Percentiles rank a stretch among this genome's conserved stretches.
Evolutionary conservation across 208 protist genomes (phyloP).

Genomic region (Dictyostelium gargantuum): DNA sequence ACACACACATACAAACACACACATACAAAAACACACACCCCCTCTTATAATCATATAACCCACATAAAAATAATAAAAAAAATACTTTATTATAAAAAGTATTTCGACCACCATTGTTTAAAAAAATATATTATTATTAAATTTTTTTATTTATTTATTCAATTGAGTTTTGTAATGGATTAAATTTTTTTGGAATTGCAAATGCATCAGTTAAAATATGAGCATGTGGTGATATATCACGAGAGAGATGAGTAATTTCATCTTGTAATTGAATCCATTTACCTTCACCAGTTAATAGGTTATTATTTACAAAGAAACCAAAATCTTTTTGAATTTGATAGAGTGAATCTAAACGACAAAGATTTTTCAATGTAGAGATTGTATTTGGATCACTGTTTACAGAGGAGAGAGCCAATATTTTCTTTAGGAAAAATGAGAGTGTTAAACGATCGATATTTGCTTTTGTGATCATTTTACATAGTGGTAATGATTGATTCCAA

Average conservation of each 20-base stretch:
- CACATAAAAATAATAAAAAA: too few species aligned
- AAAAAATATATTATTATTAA: background rate
- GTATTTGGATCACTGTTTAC: background rate
- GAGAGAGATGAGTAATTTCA: slow-evolving; percentile 13
- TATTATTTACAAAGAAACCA: background rate
- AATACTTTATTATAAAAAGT: too few species aligned
- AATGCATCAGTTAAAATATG: slow-evolving; percentile 11
- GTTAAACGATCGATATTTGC: slow-evolving; percentile 48
- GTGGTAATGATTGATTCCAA: slow-evolving; percentile 2
- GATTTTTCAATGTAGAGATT: background rate
- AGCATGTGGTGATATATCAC: background rate
- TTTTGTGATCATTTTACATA: background rate
- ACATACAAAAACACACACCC: too few species aligned
- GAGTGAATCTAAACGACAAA: slow-evolving; percentile 21
- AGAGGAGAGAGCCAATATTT: background rate
- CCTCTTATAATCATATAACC: too few species aligned
- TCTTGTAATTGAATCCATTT: slow-evolving; percentile 26
- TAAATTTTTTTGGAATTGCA: slow-evolving; percentile 25
- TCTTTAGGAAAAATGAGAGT: slow-evolving; percentile 35
- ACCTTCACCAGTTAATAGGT: background rate
- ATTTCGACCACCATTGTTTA: too few species aligned
- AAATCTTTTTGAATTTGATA: slow-evolving; percentile 49
- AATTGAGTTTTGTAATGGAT: slow-evolving; percentile 18
- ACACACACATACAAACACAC: too few species aligned
- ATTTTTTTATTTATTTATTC: background rate